phyloP scores from a whole-genome alignment of 768 basidiomycete species.

The Pulveroboletus sp. region DNA sequence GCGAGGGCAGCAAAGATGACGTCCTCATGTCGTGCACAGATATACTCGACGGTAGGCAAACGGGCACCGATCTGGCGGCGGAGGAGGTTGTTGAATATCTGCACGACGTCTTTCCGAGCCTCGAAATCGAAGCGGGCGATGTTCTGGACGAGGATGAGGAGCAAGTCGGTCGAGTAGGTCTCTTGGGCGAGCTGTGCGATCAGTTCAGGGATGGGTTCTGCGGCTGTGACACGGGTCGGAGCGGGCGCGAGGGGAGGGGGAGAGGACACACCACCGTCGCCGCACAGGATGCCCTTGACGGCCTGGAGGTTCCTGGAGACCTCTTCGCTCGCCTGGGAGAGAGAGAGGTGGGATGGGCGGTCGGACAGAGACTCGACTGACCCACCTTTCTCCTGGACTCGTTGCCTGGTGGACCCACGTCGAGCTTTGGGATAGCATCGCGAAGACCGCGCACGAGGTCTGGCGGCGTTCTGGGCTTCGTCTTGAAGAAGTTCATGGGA shows the following conservation, averaged over 20 bases:
- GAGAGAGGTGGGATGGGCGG: constrained; percentile 1
- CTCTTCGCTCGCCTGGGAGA: constrained; percentile 75
- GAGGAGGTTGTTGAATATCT: constrained; percentile 85
- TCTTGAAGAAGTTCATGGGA: constrained; percentile 93
- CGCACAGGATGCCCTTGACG: constrained; percentile 82
- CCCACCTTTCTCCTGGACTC: constrained; percentile 80
- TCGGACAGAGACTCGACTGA: neutral
- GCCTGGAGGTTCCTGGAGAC: constrained; percentile 85
- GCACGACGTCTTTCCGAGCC: constrained; percentile 79
- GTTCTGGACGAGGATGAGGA: constrained; percentile 74
- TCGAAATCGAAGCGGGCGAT: constrained; percentile 92
- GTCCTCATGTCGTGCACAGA: constrained; percentile 68
- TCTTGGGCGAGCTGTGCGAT: constrained; percentile 95
- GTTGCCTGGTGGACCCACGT: constrained; percentile 64
- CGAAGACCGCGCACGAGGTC: constrained; percentile 80
- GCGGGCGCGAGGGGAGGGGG: neutral
- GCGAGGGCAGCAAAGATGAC: constrained; percentile 80
- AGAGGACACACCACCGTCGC: constrained; percentile 70
- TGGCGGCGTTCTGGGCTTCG: constrained; percentile 80
- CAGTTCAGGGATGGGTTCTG: constrained; percentile 83
- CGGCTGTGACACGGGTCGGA: constrained; percentile 1
- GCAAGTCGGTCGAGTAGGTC: constrained; percentile 85
- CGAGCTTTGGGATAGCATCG: constrained; percentile 75
- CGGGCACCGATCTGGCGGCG: constrained; percentile 90
- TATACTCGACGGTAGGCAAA: constrained; percentile 95